phyloP scores from a whole-genome alignment of 495 filamentous ascomycete species.

The Xylaria castorea region DNA sequence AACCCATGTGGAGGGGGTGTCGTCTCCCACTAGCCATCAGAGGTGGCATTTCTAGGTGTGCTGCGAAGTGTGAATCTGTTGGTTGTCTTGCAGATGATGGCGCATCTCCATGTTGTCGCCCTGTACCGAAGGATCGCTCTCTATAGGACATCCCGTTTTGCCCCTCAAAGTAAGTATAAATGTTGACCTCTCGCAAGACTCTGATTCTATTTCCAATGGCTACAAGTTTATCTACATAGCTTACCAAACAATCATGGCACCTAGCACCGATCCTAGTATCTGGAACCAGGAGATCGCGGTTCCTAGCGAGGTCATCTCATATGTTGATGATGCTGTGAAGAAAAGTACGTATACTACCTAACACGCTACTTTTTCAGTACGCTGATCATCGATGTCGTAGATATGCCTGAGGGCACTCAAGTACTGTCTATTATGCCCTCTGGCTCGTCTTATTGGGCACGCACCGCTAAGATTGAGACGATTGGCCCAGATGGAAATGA shows the following conservation, averaged over 20 bases:
- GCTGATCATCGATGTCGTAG: not conserved
- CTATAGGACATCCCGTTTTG: not conserved
- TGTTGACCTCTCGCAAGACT: not conserved
- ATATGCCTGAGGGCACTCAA: not conserved
- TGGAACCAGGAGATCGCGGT: constrained; percentile 4
- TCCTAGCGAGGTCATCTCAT: constrained; percentile 4
- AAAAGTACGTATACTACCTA: not conserved
- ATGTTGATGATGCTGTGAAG: not conserved
- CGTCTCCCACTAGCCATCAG: no score
- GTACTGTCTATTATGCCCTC: not conserved
- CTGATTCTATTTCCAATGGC: not conserved
- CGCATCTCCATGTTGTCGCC: no score
- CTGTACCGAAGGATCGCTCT: no score
- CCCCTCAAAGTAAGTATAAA: not conserved
- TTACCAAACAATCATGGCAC: not conserved
- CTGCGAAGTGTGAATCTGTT: not conserved
- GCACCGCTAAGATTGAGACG: not conserved
- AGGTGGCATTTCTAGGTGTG: no score
- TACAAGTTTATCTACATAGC: constrained; percentile 1
- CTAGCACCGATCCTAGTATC: constrained; percentile 12
- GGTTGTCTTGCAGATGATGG: not conserved
- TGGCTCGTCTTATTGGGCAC: not conserved
- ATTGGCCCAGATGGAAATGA: not conserved
- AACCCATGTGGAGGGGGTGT: no score
- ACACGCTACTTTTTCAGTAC: not conserved